A percentile compares a stretch with the other conserved stretches of the same genome.
Conservation (phyloP, 306 rosid genomes). For the Quercus glauca region DNA sequence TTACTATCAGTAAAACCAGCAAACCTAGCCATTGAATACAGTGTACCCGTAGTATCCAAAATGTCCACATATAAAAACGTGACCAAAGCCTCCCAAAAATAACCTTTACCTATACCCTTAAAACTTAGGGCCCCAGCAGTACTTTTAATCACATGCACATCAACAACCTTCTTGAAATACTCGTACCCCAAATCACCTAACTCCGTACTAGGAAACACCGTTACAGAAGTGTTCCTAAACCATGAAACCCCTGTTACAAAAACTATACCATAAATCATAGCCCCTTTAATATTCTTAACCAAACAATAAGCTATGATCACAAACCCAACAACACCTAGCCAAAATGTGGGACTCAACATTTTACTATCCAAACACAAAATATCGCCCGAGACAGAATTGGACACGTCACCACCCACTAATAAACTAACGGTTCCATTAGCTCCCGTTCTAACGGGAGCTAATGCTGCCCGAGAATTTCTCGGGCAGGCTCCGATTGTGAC, state of each 20-base stretch:
- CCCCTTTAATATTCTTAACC: slow-evolving; percentile 76
- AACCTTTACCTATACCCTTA: slow-evolving; percentile 46
- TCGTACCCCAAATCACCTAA: slow-evolving; percentile 53
- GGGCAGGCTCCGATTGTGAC: slow-evolving; percentile 83
- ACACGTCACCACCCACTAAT: slow-evolving; percentile 34
- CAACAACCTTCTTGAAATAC: slow-evolving; percentile 84
- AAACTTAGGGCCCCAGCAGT: slow-evolving; percentile 92
- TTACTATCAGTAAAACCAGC: slow-evolving; percentile 72
- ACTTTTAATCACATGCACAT: slow-evolving; percentile 58
- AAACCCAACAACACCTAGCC: slow-evolving; percentile 93
- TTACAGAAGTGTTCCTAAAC: slow-evolving; percentile 75
- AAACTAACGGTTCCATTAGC: slow-evolving; percentile 63
- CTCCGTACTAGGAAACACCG: slow-evolving; percentile 61
- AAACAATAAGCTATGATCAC: slow-evolving; percentile 72
- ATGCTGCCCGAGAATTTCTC: slow-evolving; percentile 40
- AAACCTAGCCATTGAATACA: slow-evolving; percentile 89
- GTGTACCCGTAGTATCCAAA: slow-evolving; percentile 80
- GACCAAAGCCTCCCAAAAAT: slow-evolving; percentile 85
- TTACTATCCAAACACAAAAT: slow-evolving; percentile 52
- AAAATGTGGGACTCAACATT: slow-evolving; percentile 91
- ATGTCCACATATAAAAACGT: slow-evolving; percentile 89
- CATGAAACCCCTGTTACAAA: slow-evolving; percentile 85
- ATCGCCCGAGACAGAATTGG: slow-evolving; percentile 44
- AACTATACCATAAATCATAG: slow-evolving; percentile 89
- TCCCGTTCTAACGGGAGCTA: slow-evolving; percentile 57